Evolutionary conservation across 306 rosid genomes (phyloP).

Genomic region (Pueraria montana): DNA sequence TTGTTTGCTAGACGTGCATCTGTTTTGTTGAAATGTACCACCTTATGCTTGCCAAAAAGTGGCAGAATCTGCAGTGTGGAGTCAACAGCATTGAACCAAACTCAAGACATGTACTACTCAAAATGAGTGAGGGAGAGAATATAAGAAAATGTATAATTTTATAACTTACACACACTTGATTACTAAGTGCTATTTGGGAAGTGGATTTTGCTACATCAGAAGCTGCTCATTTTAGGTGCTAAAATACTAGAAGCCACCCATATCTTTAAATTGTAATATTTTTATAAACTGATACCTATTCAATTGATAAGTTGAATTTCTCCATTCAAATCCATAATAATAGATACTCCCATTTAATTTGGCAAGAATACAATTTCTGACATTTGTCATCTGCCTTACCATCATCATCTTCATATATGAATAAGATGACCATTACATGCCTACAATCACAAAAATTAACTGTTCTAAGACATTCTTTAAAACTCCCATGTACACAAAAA

Average conservation of each 20-base stretch:
- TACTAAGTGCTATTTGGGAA: conserved; percentile 2
- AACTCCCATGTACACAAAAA: background rate
- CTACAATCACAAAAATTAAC: background rate
- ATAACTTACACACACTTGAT: conserved; percentile 37
- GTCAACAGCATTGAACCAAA: conserved; percentile 47
- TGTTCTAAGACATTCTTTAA: background rate
- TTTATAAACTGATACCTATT: background rate
- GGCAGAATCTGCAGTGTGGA: conserved; percentile 83
- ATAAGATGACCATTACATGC: background rate
- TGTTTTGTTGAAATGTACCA: conserved; percentile 93
- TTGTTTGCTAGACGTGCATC: conserved; percentile 95
- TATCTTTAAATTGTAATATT: conserved; percentile 53
- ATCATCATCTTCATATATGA: background rate
- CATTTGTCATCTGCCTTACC: background rate
- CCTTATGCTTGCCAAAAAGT: conserved; percentile 75
- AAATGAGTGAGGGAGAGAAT: conserved; percentile 32
- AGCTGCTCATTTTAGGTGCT: conserved; percentile 11
- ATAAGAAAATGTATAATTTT: conserved; percentile 19
- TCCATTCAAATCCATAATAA: conserved; percentile 31
- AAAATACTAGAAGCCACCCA: conserved; percentile 30
- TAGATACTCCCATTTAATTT: conserved; percentile 20
- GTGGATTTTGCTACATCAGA: conserved; percentile 14
- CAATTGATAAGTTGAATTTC: conserved; percentile 18
- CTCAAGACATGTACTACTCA: conserved; percentile 27
- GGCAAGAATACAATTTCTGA: conserved; percentile 2